Conservation (phyloP, 495 filamentous ascomycete genomes). For the Penicillium cataractarum region DNA sequence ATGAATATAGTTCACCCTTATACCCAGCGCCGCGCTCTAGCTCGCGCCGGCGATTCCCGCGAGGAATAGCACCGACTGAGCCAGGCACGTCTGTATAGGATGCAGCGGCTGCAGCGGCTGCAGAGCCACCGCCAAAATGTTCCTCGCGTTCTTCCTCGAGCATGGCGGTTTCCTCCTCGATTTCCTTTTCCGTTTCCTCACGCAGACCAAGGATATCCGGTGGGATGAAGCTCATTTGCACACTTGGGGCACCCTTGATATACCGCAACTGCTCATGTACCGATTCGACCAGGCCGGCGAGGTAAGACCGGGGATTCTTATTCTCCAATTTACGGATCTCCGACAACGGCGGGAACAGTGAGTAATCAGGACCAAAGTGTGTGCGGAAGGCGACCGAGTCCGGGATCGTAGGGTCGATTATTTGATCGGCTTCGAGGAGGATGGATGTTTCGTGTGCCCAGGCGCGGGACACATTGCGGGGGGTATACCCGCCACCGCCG, state of each 20-base stretch:
- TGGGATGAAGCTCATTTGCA: conserved; percentile 81
- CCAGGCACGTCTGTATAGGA: conserved; percentile 15
- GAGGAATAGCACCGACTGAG: conserved; percentile 29
- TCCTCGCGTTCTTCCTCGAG: conserved; percentile 57
- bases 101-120: conserved; percentile 12
- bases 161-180: conserved; percentile 70
- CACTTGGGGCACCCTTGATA: conserved; percentile 80
- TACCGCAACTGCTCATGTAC: conserved; percentile 87
- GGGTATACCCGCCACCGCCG: conserved; percentile 96
- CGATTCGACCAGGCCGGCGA: conserved; percentile 71
- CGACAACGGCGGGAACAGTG: conserved; percentile 75
- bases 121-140: conserved; percentile 36
- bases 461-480: conserved; percentile 90
- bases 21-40: conserved; percentile 47
- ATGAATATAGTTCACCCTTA: conserved; percentile 48
- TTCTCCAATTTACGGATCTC: conserved; percentile 73
- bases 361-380: conserved; percentile 78
- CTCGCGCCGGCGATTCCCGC: conserved; percentile 40
- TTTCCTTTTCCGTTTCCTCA: conserved; percentile 77
- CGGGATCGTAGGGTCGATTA: conserved; percentile 74
- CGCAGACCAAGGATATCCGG: conserved; percentile 73
- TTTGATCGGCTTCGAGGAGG: conserved; percentile 72
- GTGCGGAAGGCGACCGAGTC: conserved; percentile 73
- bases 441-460: conserved; percentile 97
- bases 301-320: conserved; percentile 73